Evolutionary conservation across 805 yeast genomes (phyloP).

Genomic region (Kuraishia ogatae): DNA sequence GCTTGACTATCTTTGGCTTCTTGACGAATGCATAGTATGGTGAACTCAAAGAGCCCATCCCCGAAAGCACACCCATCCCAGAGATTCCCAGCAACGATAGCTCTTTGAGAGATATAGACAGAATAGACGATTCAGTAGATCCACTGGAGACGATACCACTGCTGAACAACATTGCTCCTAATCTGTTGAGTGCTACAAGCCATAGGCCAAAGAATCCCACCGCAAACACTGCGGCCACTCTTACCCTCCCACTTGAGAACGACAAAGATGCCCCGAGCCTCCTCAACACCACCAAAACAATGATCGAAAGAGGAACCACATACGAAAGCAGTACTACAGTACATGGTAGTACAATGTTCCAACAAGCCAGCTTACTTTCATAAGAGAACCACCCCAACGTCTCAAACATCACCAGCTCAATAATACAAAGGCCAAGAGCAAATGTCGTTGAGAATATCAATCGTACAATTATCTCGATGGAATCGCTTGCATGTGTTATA

Average conservation of each 20-base stretch:
- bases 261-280: not conserved
- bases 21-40: slow-evolving; percentile 22
- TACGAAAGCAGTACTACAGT: slow-evolving; percentile 30
- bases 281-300: slow-evolving; percentile 23
- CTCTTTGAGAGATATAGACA: slow-evolving; percentile 28
- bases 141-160: not conserved
- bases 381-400: slow-evolving; percentile 14
- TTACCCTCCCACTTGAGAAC: not conserved
- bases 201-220: not conserved
- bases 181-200: not conserved
- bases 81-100: slow-evolving; percentile 40
- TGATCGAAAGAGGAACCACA: slow-evolving; percentile 33
- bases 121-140: not conserved
- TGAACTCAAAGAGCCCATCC: slow-evolving; percentile 42
- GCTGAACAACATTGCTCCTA: not conserved
- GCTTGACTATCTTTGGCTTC: slow-evolving; percentile 15
- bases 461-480: not conserved
- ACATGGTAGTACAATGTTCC: slow-evolving; percentile 29
- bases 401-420: slow-evolving; percentile 19
- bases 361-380: slow-evolving; percentile 22
- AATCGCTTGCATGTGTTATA: not conserved
- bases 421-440: slow-evolving; percentile 19
- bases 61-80: slow-evolving; percentile 40
- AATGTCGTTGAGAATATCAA: slow-evolving; percentile 6
- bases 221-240: not conserved